Conservation (phyloP, 805 yeast species). For the Hanseniaspora jakobsenii region DNA sequence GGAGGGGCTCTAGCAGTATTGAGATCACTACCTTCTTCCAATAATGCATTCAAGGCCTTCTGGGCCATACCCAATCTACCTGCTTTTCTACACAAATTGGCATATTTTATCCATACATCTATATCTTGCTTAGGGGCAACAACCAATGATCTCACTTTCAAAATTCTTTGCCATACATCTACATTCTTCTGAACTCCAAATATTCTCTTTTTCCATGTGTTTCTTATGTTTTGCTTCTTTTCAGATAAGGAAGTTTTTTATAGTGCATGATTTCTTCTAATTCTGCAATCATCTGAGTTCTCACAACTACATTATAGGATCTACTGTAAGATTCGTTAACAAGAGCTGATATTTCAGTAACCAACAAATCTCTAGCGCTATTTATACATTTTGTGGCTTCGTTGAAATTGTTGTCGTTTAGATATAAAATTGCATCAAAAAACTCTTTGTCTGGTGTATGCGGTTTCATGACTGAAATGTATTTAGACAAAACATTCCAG, state of each 20-base stretch:
- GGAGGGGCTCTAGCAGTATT: slow-evolving; percentile 78
- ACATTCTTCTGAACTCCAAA: slow-evolving; percentile 93
- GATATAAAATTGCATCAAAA: slow-evolving; percentile 76
- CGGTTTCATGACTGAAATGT: slow-evolving; percentile 75
- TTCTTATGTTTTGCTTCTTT: slow-evolving; percentile 62
- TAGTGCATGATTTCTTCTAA: slow-evolving; percentile 87
- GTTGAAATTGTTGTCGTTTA: slow-evolving; percentile 76
- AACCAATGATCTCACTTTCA: slow-evolving; percentile 84
- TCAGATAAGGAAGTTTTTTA: slow-evolving; percentile 78
- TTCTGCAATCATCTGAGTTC: slow-evolving; percentile 95
- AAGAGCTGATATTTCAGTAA: slow-evolving; percentile 85
- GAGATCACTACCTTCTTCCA: slow-evolving; percentile 59
- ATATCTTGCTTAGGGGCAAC: slow-evolving; percentile 91
- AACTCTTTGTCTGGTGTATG: slow-evolving; percentile 93
- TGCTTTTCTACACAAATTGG: slow-evolving; percentile 87
- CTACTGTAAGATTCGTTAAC: slow-evolving; percentile 93
- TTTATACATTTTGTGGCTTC: slow-evolving; percentile 69
- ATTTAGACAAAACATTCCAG: slow-evolving; percentile 93
- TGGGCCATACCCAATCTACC: slow-evolving; percentile 88
- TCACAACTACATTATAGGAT: slow-evolving; percentile 91
- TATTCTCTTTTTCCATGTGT: slow-evolving; percentile 87
- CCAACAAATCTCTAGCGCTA: slow-evolving; percentile 76
- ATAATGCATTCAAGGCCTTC: slow-evolving; percentile 66
- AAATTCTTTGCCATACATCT: slow-evolving; percentile 96
- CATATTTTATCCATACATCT: slow-evolving; percentile 97